Percentiles rank a stretch among this genome's conserved stretches.
phyloP scores from a whole-genome alignment of 1,284 basidiomycete genomes.

The Austroboletus rostrupii region DNA sequence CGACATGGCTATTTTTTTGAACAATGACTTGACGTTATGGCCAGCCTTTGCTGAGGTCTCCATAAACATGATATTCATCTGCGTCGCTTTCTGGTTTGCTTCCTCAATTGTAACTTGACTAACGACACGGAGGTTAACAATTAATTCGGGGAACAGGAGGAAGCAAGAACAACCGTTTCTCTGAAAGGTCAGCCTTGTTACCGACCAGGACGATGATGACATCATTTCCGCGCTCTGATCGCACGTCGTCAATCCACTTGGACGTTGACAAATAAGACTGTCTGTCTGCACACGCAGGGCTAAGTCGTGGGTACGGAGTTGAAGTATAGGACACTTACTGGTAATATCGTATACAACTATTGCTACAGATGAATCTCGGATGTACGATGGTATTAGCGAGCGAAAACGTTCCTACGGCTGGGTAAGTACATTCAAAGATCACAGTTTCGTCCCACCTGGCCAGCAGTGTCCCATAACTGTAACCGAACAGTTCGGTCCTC shows the following conservation, averaged over 20 bases:
- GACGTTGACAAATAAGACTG: slow-evolving; percentile 95
- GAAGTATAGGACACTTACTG: slow-evolving; percentile 53
- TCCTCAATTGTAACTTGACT: slow-evolving; percentile 99
- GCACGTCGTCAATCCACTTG: slow-evolving; percentile 99
- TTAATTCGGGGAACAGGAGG: slow-evolving; percentile 8
- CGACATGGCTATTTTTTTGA: slow-evolving; percentile 99
- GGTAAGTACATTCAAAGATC: slow-evolving; percentile 4
- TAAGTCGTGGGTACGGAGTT: background rate
- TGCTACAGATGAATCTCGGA: slow-evolving; percentile 96
- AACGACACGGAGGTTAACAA: slow-evolving; percentile 10
- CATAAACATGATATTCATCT: slow-evolving; percentile 97
- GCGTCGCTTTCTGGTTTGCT: slow-evolving; percentile 89
- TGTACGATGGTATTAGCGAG: slow-evolving; percentile 97
- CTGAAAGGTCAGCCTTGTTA: slow-evolving; percentile 97
- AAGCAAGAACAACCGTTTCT: slow-evolving; percentile 65
- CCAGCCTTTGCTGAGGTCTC: slow-evolving; percentile 99
- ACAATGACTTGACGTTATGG: slow-evolving; percentile 97
- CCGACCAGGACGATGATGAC: slow-evolving; percentile 99
- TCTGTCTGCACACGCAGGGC: slow-evolving; percentile 58
- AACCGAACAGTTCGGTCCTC: slow-evolving; percentile 97
- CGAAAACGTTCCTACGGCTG: slow-evolving; percentile 88
- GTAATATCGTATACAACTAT: slow-evolving; percentile 99
- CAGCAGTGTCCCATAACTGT: slow-evolving; percentile 99
- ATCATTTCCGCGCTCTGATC: slow-evolving; percentile 95
- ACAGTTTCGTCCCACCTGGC: slow-evolving; percentile 59